A percentile compares a stretch with the other conserved stretches of the same genome.
These are phyloP conservation scores for Senecio squalidus DNA, from an alignment of 140 eudicot species.

Conservation along the genomic window DNA sequence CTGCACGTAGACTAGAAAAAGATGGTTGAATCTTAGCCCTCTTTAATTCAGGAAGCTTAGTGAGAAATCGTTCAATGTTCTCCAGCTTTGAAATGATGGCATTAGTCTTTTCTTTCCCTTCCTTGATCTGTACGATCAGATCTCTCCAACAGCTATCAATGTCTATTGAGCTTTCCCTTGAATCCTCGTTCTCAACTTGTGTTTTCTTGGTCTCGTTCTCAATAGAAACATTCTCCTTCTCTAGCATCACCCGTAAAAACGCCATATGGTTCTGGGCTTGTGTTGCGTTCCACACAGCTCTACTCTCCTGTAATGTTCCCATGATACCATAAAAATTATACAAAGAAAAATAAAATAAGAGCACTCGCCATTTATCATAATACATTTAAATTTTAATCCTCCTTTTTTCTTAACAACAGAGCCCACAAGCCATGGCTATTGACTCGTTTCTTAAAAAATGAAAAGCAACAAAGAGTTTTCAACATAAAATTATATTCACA, in stretches of 20 bases:
- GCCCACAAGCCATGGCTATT: too few species aligned
- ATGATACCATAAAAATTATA: not conserved
- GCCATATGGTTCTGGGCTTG: not conserved
- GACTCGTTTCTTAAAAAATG: too few species aligned
- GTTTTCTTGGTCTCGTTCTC: not conserved
- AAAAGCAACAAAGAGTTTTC: too few species aligned
- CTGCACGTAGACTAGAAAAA: not conserved
- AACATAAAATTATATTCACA: too few species aligned
- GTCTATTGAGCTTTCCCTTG: not conserved
- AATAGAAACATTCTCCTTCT: not conserved
- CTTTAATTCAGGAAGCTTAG: not conserved
- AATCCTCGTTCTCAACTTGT: not conserved
- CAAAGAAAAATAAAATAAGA: not conserved
- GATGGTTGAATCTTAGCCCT: too few species aligned
- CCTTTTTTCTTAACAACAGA: not conserved
- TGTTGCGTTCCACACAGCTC: not conserved
- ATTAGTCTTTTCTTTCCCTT: not conserved
- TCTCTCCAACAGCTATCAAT: not conserved
- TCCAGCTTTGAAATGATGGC: not conserved
- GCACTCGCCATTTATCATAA: too few species aligned
- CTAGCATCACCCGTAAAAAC: not conserved
- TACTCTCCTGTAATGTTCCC: constrained; percentile 4
- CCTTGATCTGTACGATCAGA: not conserved
- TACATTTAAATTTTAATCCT: not conserved
- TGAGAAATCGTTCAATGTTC: not conserved